Percentiles rank a stretch among this genome's conserved stretches.
Conservation (phyloP, 73 alveolate genomes). For the Tetrahymena borealis region DNA sequence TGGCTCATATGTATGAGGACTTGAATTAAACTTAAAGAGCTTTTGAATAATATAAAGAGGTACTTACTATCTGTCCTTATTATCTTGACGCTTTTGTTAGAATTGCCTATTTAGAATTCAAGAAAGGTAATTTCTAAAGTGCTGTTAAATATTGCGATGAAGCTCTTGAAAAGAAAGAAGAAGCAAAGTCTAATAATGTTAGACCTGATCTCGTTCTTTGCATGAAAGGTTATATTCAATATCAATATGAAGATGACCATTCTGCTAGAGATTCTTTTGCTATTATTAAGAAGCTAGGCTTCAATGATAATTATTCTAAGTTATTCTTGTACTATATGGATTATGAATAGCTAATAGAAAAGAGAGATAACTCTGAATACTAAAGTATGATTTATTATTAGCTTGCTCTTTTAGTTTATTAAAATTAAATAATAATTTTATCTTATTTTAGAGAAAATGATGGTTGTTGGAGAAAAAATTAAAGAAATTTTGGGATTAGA, state of each 20-base stretch:
- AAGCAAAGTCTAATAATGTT: background rate
- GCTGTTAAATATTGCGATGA: background rate
- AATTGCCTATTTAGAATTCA: background rate
- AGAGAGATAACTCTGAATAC: background rate
- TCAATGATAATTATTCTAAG: background rate
- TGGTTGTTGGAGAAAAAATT: background rate
- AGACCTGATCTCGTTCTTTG: background rate
- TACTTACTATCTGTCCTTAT: background rate
- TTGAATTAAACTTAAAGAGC: background rate
- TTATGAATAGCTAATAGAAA: background rate
- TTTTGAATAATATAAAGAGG: background rate
- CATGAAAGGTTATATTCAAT: background rate
- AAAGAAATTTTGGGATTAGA: background rate
- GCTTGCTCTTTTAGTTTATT: background rate
- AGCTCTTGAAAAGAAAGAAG: background rate
- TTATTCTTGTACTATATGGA: background rate
- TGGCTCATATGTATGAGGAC: background rate
- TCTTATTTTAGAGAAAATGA: background rate
- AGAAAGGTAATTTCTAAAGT: background rate
- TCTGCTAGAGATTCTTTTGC: background rate
- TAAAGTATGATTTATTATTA: background rate
- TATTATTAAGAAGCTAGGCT: background rate
- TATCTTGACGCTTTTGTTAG: background rate
- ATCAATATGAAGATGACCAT: background rate
- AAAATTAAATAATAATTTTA: background rate